phyloP scores from a whole-genome alignment of 192 early-diverging fungal genomes.

The Funneliformis mosseae region DNA sequence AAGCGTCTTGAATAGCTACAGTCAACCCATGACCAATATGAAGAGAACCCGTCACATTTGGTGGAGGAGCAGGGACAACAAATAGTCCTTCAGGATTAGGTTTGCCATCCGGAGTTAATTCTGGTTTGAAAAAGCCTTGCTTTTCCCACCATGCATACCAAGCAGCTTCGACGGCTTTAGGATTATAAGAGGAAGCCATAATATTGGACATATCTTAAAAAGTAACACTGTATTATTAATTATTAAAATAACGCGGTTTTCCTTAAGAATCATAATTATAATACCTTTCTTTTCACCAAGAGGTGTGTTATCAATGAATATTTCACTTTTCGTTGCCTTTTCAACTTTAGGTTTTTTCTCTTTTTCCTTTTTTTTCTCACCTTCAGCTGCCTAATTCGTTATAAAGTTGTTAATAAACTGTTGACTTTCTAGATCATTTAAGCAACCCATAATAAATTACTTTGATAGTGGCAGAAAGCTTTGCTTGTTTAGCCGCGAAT shows the following conservation, averaged over 20 bases:
- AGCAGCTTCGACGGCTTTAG: conserved; percentile 86
- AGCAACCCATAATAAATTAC: not conserved
- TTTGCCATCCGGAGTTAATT: conserved; percentile 70
- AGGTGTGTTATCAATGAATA: conserved; percentile 41
- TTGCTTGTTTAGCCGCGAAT: conserved; percentile 87
- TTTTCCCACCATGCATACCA: conserved; percentile 99
- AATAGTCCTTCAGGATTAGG: conserved; percentile 77
- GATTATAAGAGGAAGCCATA: conserved; percentile 86
- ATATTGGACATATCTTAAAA: conserved; percentile 67
- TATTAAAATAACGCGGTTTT: conserved; percentile 34
- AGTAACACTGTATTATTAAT: not conserved
- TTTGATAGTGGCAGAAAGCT: conserved; percentile 42
- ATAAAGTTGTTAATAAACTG: conserved; percentile 17
- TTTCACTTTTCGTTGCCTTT: conserved; percentile 45
- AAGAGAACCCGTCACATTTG: conserved; percentile 97
- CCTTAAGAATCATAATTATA: conserved; percentile 60
- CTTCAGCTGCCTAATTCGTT: conserved; percentile 2
- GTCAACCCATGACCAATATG: conserved; percentile 96
- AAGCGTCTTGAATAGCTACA: conserved; percentile 90
- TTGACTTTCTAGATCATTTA: not conserved
- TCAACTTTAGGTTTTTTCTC: conserved; percentile 58
- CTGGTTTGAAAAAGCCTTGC: conserved; percentile 87
- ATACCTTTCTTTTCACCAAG: conserved; percentile 40
- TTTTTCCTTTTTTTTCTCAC: conserved; percentile 54
- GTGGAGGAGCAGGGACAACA: conserved; percentile 95